Evolutionary conservation across 2,329 filamentous ascomycete genomes (phyloP), one percentile per base, ranked within the genome.

Genomic region (Orbilia blumenaviensis): DNA sequence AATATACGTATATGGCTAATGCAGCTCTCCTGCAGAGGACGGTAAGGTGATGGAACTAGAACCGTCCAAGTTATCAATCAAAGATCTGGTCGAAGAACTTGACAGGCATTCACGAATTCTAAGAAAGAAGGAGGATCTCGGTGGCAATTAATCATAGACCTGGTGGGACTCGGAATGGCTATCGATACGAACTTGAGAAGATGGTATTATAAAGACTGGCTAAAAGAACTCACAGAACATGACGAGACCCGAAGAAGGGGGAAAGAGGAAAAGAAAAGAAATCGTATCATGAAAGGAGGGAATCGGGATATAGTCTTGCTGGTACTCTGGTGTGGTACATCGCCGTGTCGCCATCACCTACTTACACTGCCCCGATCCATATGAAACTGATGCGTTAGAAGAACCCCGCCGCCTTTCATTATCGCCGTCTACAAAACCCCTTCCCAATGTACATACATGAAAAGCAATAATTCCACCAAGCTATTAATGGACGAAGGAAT

Each of bases 11-110:
- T 27, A 23, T 25, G 29, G 10, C 60, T 50, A 56, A 67, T 29
- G 36, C 7, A 54, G 14, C 23, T 60, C 48, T 14, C 42, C 46
- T 42, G 6, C 82, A 96, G 92, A 97, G 87, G 95, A 97, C 82
- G 95, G 95, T 80, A 96, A 94, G 85, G 90, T 96, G 81, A 88
- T 98, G 85, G 89, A 89, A 34, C 87, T 98, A 41, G 90, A 97
- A 82, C 87, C 92, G 79, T 89, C 92, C 80, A 91, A 90, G 83
- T 86, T 94, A 84, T 91, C 90, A 80, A 94, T 98, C 82, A 92
- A 92, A 82, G 91, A 93, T 81, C 88, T 98, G 18, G 87, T 94
- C 71, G 92, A 93, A 82, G 93, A 98, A 83, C 89, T 97, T 48
- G 92, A 97, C 82, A 87, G 95, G 81, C 93, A 98, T 84, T 97